phyloP scores from a whole-genome alignment of 768 basidiomycete genomes.

The Collybiopsis luxurians region DNA sequence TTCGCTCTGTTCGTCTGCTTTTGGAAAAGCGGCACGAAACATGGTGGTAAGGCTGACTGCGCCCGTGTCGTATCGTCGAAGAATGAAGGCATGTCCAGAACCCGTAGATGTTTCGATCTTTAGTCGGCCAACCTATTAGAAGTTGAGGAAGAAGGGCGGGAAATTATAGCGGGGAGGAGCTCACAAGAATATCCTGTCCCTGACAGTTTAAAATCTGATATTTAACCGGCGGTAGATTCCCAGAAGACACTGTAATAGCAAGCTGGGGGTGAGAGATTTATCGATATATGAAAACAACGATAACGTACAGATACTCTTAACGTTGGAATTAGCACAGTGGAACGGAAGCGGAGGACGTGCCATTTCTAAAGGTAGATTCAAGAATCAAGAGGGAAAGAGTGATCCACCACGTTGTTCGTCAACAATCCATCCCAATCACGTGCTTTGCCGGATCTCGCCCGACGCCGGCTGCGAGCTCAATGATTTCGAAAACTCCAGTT shows the following conservation, averaged over 20 bases:
- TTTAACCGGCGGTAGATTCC: constrained; percentile 70
- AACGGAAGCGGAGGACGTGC: constrained; percentile 51
- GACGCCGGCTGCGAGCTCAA: no score
- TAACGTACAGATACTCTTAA: constrained; percentile 44
- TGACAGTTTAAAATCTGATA: constrained; percentile 90
- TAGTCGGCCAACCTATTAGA: constrained; percentile 72
- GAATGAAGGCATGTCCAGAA: constrained; percentile 86
- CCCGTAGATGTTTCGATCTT: constrained; percentile 81
- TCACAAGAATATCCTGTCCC: constrained; percentile 80
- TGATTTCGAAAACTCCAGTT: no score
- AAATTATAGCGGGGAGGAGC: no score
- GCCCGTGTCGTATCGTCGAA: constrained; percentile 90
- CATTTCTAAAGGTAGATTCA: constrained; percentile 30
- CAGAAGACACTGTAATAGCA: constrained; percentile 28
- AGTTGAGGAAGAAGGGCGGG: constrained; percentile 5
- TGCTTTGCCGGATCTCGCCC: no score
- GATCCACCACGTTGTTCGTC: constrained; percentile 4
- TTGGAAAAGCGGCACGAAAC: constrained; percentile 94
- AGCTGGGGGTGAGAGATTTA: no score
- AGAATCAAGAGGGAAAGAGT: neutral
- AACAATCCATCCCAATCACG: neutral
- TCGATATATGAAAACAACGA: constrained; percentile 7
- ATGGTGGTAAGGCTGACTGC: constrained; percentile 93
- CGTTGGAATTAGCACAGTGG: constrained; percentile 47
- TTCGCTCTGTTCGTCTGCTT: constrained; percentile 73